Conservation (phyloP, 2,329 filamentous ascomycete species). For the Aspergillus costaricaensis region DNA sequence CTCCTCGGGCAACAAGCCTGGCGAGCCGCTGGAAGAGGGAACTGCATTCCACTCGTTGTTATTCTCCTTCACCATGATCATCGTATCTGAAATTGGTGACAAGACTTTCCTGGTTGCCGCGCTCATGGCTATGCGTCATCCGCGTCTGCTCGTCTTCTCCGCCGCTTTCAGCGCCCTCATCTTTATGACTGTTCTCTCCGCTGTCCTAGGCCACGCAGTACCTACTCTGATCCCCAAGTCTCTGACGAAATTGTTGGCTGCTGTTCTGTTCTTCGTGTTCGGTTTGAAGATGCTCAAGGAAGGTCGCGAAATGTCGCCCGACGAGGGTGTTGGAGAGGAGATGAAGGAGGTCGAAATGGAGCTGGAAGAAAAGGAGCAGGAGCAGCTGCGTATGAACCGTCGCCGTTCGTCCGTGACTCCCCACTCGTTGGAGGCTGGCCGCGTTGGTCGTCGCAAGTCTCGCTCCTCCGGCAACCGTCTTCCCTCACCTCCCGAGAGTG, state of each 20-base stretch:
- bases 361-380: constrained; percentile 86
- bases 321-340: constrained; percentile 92
- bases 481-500: constrained; percentile 76
- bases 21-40: constrained; percentile 33
- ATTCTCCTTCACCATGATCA: constrained; percentile 93
- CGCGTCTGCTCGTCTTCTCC: constrained; percentile 87
- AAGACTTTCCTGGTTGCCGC: constrained; percentile 98
- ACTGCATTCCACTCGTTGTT: constrained; percentile 77
- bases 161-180: constrained; percentile 90
- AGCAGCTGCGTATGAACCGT: constrained; percentile 66
- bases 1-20: constrained; percentile 30
- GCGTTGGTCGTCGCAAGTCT: constrained; percentile 65
- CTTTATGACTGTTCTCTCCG: constrained; percentile 93
- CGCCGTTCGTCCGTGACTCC: constrained; percentile 70
- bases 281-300: constrained; percentile 81
- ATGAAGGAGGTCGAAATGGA: constrained; percentile 97
- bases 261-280: constrained; percentile 84
- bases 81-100: constrained; percentile 95
- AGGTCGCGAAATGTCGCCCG: constrained; percentile 81
- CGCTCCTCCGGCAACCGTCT: constrained; percentile 71
- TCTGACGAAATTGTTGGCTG: constrained; percentile 85
- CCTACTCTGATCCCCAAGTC: constrained; percentile 85
- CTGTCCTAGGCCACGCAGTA: constrained; percentile 87
- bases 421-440: constrained; percentile 78
- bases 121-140: constrained; percentile 98